Conservation (phyloP, 257 asterid genomes). For the Nicotiana undulata region DNA sequence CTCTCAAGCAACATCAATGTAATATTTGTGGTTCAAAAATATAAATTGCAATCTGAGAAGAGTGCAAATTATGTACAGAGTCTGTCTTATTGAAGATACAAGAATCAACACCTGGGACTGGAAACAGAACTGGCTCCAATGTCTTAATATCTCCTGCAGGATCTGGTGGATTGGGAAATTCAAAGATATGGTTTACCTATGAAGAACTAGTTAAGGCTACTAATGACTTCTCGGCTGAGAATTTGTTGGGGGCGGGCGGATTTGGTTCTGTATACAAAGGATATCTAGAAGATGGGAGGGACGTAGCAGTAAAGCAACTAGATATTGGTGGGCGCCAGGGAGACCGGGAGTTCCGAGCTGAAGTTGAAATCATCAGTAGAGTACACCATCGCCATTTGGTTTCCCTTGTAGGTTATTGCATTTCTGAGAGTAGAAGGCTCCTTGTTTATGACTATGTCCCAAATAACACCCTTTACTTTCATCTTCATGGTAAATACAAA, state of each 20-base stretch:
- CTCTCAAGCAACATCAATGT: background rate
- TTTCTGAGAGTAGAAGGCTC: slow-evolving; percentile 68
- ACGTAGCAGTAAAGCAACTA: slow-evolving; percentile 84
- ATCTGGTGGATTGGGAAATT: slow-evolving; percentile 58
- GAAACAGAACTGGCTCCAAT: slow-evolving; percentile 37
- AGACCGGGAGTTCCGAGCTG: slow-evolving; percentile 91
- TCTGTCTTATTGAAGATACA: slow-evolving; percentile 48
- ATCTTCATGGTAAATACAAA: slow-evolving; percentile 75
- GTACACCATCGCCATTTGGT: slow-evolving; percentile 97
- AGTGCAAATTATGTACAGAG: slow-evolving; percentile 36
- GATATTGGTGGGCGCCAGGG: slow-evolving; percentile 80
- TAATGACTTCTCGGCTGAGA: slow-evolving; percentile 54
- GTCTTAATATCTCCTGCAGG: slow-evolving; percentile 38
- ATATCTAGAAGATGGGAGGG: slow-evolving; percentile 58
- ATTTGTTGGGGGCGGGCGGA: slow-evolving; percentile 88
- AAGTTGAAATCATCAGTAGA: slow-evolving; percentile 91
- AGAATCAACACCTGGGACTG: slow-evolving; percentile 24
- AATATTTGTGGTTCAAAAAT: background rate
- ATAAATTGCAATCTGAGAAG: slow-evolving; percentile 6
- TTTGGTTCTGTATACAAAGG: slow-evolving; percentile 95
- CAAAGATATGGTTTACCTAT: slow-evolving; percentile 65
- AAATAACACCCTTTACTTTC: slow-evolving; percentile 82
- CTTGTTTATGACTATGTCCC: slow-evolving; percentile 83
- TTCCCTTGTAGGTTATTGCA: slow-evolving; percentile 91
- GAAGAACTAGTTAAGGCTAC: slow-evolving; percentile 73